Conservation (phyloP, 192 early-diverging fungal species). For the Podila epicladia region DNA sequence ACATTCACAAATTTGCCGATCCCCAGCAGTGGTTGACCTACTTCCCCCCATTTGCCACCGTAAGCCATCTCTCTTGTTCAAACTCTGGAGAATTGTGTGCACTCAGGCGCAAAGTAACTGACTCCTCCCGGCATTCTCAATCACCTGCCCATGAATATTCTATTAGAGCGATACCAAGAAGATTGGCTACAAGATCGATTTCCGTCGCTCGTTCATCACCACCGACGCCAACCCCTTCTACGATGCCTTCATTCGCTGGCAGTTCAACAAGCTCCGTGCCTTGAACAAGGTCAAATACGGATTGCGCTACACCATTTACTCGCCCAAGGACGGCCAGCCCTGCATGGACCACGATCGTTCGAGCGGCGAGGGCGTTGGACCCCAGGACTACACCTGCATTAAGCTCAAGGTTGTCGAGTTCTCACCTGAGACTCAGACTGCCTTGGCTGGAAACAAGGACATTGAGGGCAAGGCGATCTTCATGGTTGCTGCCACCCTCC, state of each 20-base stretch:
- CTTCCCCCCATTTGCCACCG: slow-evolving; percentile 91
- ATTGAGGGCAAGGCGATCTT: slow-evolving; percentile 80
- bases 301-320: slow-evolving; percentile 97
- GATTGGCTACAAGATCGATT: slow-evolving; percentile 88
- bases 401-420: slow-evolving; percentile 89
- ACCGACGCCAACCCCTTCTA: slow-evolving; percentile 99
- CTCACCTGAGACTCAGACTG: slow-evolving; percentile 56
- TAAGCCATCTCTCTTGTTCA: slow-evolving; percentile 7
- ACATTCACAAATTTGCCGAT: slow-evolving; percentile 95
- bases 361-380: slow-evolving; percentile 92
- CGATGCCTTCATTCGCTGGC: slow-evolving; percentile 98
- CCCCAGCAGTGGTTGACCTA: slow-evolving; percentile 91
- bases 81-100: background rate
- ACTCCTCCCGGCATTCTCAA: slow-evolving; percentile 1
- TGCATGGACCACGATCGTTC: slow-evolving; percentile 99
- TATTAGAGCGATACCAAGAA: slow-evolving; percentile 73
- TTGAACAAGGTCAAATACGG: slow-evolving; percentile 93
- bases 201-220: slow-evolving; percentile 97
- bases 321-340: slow-evolving; percentile 92
- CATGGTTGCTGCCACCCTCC: slow-evolving; percentile 94
- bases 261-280: slow-evolving; percentile 89
- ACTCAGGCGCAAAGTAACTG: background rate
- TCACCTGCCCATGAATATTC: background rate
- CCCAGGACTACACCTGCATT: slow-evolving; percentile 96
- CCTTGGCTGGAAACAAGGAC: slow-evolving; percentile 50